Conservation (phyloP, 2,329 filamentous ascomycete species). For the Cladosporium colombiae region DNA sequence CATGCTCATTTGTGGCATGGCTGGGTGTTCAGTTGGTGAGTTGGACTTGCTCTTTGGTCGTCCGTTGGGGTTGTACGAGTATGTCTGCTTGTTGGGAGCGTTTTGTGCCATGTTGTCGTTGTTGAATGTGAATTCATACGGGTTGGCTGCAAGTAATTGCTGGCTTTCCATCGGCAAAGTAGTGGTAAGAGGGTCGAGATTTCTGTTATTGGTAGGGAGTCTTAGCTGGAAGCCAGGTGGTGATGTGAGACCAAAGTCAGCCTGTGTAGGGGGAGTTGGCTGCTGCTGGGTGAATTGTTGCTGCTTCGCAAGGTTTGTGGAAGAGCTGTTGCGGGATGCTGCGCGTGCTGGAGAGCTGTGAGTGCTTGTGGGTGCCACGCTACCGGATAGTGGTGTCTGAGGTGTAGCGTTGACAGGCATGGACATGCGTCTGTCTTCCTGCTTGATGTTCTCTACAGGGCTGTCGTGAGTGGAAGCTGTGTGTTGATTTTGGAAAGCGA, state of each 20-base stretch:
- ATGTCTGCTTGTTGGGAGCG: slow-evolving; percentile 30
- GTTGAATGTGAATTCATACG: slow-evolving; percentile 48
- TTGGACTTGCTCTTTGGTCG: slow-evolving; percentile 31
- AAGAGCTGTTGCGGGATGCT: slow-evolving; percentile 30
- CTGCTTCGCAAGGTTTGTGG: slow-evolving; percentile 24
- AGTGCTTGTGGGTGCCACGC: slow-evolving; percentile 28
- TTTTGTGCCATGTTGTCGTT: slow-evolving; percentile 40
- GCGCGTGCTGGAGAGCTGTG: slow-evolving; percentile 25
- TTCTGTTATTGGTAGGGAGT: slow-evolving; percentile 7
- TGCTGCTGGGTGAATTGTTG: slow-evolving; percentile 17
- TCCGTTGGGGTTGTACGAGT: slow-evolving; percentile 49
- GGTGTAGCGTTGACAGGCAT: slow-evolving; percentile 38
- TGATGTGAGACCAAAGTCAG: neutral
- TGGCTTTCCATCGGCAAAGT: slow-evolving; percentile 55
- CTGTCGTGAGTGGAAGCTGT: slow-evolving; percentile 21
- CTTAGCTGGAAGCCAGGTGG: slow-evolving; percentile 15
- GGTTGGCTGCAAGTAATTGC: slow-evolving; percentile 50
- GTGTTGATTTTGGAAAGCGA: slow-evolving; percentile 32
- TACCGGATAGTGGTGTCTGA: slow-evolving; percentile 27
- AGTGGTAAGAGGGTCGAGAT: slow-evolving; percentile 47
- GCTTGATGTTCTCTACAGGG: slow-evolving; percentile 20
- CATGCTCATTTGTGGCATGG: slow-evolving; percentile 31
- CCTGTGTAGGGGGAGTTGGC: neutral
- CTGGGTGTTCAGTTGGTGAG: slow-evolving; percentile 28
- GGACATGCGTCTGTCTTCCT: slow-evolving; percentile 45